Conservation (phyloP, 306 rosid species). For the Sindora glabra region DNA sequence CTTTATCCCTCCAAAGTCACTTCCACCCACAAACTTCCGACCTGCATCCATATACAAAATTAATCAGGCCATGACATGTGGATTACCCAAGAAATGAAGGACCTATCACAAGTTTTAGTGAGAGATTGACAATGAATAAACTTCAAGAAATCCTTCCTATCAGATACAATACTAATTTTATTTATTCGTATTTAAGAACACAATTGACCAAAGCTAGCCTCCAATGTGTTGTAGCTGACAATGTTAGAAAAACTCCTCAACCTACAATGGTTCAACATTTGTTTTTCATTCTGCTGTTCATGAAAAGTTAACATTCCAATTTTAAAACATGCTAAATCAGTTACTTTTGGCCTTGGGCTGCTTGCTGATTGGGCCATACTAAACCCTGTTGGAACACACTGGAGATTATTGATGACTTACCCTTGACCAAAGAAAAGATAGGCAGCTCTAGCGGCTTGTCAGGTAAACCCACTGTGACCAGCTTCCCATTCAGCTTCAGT, state of each 20-base stretch:
- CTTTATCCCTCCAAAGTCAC: conserved; percentile 77
- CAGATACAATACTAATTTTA: too few relatives aligned
- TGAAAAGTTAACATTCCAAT: not conserved
- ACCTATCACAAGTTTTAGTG: too few relatives aligned
- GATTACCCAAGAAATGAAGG: too few relatives aligned
- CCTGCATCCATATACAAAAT: conserved; percentile 29
- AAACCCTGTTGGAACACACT: not conserved
- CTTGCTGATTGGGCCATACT: not conserved
- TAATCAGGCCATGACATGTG: too few relatives aligned
- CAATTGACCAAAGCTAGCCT: too few relatives aligned
- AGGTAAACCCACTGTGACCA: conserved; percentile 72
- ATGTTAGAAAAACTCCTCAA: not conserved
- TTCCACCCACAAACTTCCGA: conserved; percentile 80
- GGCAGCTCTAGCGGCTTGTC: conserved; percentile 72
- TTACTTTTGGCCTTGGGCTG: not conserved
- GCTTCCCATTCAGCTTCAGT: conserved; percentile 80
- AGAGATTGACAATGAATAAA: too few relatives aligned
- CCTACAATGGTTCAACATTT: not conserved
- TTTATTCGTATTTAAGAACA: too few relatives aligned
- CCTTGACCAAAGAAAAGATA: conserved; percentile 45
- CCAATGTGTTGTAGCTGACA: not conserved
- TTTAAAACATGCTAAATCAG: not conserved
- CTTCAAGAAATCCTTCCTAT: too few relatives aligned
- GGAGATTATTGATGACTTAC: conserved; percentile 29
- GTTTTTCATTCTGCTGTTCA: not conserved